Base-by-base conservation (phyloP, 805 yeast genomes). In the Ogataea wickerhamii region DNA sequence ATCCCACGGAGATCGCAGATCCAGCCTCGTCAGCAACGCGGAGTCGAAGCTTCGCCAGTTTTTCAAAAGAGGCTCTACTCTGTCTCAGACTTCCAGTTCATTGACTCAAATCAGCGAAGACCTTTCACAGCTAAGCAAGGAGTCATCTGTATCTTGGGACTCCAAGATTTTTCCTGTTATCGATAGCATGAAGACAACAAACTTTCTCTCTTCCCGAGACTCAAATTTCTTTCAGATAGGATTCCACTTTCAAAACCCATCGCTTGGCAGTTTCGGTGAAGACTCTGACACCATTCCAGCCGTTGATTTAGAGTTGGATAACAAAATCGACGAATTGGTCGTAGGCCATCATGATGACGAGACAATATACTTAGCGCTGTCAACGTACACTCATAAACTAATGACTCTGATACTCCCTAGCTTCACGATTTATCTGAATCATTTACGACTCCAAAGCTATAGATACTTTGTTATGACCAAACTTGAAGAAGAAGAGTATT, bases 291-390 rank as follows among this genome's bases (percentile, higher is more conserved):
- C 32, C 13, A 35, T 30, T 5, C 58, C 61, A 0, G 28, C 30
- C n/a, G 34, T 57, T 14, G 65, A 61, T 43, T 20, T 27, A 2
- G 39, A 34, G 11, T 43, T 60, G 20, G 40, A 49, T 27, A 24
- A 40, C 2, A 41, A 45, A 18, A 28, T 60, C 6, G 34, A 38
- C 1, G 24, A 22, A 4, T 36, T 58, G 8, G 22, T 60, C 12
- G 25, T 27, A 7, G 53, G 54, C 12, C 56, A 53, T 34, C 62
- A 59, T 35, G 60, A 53, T 37, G 66, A 60, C 40, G 38, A 41
- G 12, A 49, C 63, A 5, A 48, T 61, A 16, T 58, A 41, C 25
- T 45, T 49, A 14, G 25, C 44, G 2, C 23, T 60, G 18, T 42
- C 56, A 1, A 45, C 45, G 22, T 56, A 58, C 31, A 17, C 55